phyloP scores from a whole-genome alignment of 306 rosid genomes.

The Geum urbanum region DNA sequence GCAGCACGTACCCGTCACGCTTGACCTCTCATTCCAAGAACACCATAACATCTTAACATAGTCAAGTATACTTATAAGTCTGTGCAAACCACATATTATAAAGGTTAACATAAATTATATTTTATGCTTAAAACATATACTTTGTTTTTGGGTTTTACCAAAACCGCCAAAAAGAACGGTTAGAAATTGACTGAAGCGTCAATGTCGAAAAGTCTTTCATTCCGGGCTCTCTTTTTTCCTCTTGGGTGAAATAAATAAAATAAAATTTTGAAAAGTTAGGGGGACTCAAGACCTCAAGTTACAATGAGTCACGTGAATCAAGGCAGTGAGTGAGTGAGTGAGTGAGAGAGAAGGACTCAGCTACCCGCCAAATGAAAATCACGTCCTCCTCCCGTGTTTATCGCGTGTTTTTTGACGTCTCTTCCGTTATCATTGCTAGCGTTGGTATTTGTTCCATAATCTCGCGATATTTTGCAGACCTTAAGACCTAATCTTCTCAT shows the following conservation, averaged over 20 bases:
- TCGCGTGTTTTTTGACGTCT: constrained; percentile 46
- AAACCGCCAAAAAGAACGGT: background rate
- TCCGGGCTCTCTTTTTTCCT: background rate
- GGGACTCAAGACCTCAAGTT: constrained; percentile 6
- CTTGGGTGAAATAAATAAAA: background rate
- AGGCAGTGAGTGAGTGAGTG: background rate
- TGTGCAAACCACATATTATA: background rate
- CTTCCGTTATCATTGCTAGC: background rate
- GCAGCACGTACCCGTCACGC: constrained; percentile 70
- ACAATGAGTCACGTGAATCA: constrained; percentile 33
- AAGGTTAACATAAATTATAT: background rate
- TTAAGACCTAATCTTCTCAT: background rate
- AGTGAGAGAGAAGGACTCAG: too few species aligned
- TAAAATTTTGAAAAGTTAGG: background rate
- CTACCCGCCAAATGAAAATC: constrained; percentile 22
- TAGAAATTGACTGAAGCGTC: background rate
- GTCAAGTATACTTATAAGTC: background rate
- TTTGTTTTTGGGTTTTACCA: too few species aligned
- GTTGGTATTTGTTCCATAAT: background rate
- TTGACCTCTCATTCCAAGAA: constrained; percentile 28
- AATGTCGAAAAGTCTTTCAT: constrained; percentile 21
- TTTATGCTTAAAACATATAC: too few species aligned
- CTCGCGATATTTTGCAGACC: background rate
- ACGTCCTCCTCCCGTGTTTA: constrained; percentile 28
- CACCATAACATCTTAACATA: background rate